Base-by-base conservation (phyloP, 768 basidiomycete genomes). In the Lentinus brumalis region DNA sequence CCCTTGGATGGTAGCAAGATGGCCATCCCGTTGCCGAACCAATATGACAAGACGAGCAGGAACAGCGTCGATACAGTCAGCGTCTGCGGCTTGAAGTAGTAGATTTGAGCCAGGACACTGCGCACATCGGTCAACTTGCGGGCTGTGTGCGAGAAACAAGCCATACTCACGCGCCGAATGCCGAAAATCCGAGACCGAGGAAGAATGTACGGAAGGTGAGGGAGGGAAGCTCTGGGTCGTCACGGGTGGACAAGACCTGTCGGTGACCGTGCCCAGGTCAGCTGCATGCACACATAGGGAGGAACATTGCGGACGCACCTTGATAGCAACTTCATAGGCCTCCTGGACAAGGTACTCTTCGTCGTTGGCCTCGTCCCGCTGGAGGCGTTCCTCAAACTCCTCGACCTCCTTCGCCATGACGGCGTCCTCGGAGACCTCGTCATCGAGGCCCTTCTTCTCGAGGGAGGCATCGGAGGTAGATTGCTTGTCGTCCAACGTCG, bases 181-280 rank as follows among this genome's bases (percentile, higher is more conserved):
- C 81, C 9, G 83, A 78, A 16, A 86, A 75, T 10, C 83, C 84
- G 15, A 84, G 65, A 40, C 81, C 81, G 1, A 86, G 75, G 70
- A 86, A 78, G 77, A 81, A 80, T 67, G 83, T 80, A 15, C 85
- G 74, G 71, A 86, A 84, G 0, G 84, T 86, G 61, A 81, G 79
- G 0, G 76, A 73, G 0, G 78, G 82, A 38, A 74, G 68, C 30
- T 71, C 70, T 11, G 76, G 74, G 50, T 79, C 78, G 57, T 79
- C 78, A 11, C 69, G 66, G 1, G 69, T 67, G 15, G 72, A 70
- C 60, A 78, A 58, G 49, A 78, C 77, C 71, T 76, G 39, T 9
- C 45, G 39, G 49, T 50, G 49, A 30, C 26, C 49, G 50, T 42
- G 18, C 26, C 12, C 2, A 49, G 46, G 18, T 31, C 6, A 53